Evolutionary conservation across 257 asterid genomes (phyloP), one percentile per base, ranked within the genome.

Genomic region (Rauvolfia tetraphylla): DNA sequence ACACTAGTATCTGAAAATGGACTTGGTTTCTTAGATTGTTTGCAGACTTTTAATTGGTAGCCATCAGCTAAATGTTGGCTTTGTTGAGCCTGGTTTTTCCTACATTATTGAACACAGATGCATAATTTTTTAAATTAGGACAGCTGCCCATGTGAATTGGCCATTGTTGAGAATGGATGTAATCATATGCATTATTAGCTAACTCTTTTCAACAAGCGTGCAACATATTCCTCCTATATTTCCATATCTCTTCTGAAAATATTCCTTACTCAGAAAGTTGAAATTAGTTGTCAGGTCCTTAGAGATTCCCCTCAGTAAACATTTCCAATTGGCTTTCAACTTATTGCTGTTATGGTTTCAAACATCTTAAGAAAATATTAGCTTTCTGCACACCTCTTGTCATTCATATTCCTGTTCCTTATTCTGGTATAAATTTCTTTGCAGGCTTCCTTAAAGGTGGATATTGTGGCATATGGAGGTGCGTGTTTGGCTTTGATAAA

Each of bases 391-490:
- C 56, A 18, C 7, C 38, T 54, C 25, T 36, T 23, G 23, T 56
- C 22, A 12, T 18, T 5, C 27, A 27, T 65, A 36, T n/a, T 39
- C 2, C 75, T 23, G 23, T 65, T 56, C 23, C 66, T 75, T 48
- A 38, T 46, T 80, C 51, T 34, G 23, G 23, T 27, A 42, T 75
- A 72, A 29, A 20, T 77, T 76, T 75, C 59, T 76, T 38, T 87
- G 84, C 96, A 95, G 99, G 96, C 93, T 54, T 80, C 75, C 73
- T 83, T 92, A 46, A 89, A 90, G 67, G 99, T 92, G 75, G 98
- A 92, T 78, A 88, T 95, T 84, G 94, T 95, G 57, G 97, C 97
- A 42, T 92, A 95, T 90, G 98, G 99, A 91, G 98, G 99, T 90
- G 84, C 61, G 85, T 34, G 22, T 67, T 67, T 83, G 49, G 68